Percentiles rank a stretch among this genome's conserved stretches.
These are phyloP conservation scores for Pleurotus ostreatus DNA, from an alignment of 768 basidiomycete genomes.

Conservation along the genomic window DNA sequence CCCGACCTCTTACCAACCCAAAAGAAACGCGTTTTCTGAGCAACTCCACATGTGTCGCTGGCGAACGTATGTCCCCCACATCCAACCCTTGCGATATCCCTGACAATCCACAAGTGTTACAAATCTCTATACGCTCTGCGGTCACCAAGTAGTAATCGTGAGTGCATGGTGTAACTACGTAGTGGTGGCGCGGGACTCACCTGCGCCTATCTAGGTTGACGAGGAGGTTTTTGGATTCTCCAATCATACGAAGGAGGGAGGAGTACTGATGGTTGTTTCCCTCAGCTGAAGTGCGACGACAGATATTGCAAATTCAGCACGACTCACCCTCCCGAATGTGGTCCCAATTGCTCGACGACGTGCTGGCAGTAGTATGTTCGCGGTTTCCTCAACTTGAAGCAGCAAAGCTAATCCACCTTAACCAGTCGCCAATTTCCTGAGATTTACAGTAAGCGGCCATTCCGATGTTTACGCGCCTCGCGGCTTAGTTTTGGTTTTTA, in stretches of 20 bases:
- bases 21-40: constrained; percentile 7
- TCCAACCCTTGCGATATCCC: constrained; percentile 8
- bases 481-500: too few relatives aligned
- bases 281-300: constrained; percentile 63
- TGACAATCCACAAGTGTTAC: constrained; percentile 46
- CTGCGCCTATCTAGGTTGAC: background rate
- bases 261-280: too few relatives aligned
- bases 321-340: constrained; percentile 56
- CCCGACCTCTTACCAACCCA: constrained; percentile 4
- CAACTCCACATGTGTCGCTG: constrained; percentile 57
- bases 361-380: constrained; percentile 77
- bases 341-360: constrained; percentile 50
- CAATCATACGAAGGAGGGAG: too few relatives aligned
- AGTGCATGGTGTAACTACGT: constrained; percentile 16
- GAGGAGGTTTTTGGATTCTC: background rate
- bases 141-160: constrained; percentile 52
- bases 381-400: constrained; percentile 1
- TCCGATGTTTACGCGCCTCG: background rate
- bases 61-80: constrained; percentile 54
- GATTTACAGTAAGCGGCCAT: constrained; percentile 52
- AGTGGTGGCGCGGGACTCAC: background rate
- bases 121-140: constrained; percentile 55
- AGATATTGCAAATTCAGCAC: constrained; percentile 69
- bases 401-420: constrained; percentile 14
- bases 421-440: constrained; percentile 68